A percentile compares a stretch with the other conserved stretches of the same genome.
Conservation (phyloP, 2,329 filamentous ascomycete species). For the Cordyceps sp. region DNA sequence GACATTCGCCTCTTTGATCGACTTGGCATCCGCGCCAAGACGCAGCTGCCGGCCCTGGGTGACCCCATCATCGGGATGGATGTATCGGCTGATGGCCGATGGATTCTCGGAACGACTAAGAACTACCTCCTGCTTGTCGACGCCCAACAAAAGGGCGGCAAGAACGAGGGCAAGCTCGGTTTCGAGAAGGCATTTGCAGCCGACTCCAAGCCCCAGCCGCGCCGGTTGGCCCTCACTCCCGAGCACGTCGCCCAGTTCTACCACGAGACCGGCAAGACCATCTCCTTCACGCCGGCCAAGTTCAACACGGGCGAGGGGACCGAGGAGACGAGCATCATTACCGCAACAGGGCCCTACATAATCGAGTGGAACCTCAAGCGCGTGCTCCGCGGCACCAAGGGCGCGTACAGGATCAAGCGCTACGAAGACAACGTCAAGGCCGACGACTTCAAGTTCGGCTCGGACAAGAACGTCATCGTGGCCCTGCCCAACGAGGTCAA, state of each 20-base stretch:
- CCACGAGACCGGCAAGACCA: slow-evolving; percentile 76
- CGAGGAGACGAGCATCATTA: slow-evolving; percentile 87
- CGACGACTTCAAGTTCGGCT: slow-evolving; percentile 95
- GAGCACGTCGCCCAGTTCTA: slow-evolving; percentile 94
- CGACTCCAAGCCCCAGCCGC: slow-evolving; percentile 83
- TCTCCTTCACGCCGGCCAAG: slow-evolving; percentile 78
- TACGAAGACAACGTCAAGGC: slow-evolving; percentile 93
- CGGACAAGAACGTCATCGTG: slow-evolving; percentile 95
- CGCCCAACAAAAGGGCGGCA: slow-evolving; percentile 75
- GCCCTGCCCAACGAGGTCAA: slow-evolving; percentile 94
- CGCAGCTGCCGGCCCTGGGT: slow-evolving; percentile 84
- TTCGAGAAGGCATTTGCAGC: slow-evolving; percentile 90
- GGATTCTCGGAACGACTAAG: slow-evolving; percentile 84
- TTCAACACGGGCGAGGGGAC: slow-evolving; percentile 80
- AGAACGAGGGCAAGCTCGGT: slow-evolving; percentile 95
- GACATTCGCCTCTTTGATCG: slow-evolving; percentile 95
- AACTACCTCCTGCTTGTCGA: slow-evolving; percentile 94
- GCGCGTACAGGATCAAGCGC: slow-evolving; percentile 91
- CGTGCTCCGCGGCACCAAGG: slow-evolving; percentile 62
- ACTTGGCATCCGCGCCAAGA: slow-evolving; percentile 93
- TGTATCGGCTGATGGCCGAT: slow-evolving; percentile 86
- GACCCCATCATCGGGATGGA: slow-evolving; percentile 92
- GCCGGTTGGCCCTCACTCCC: slow-evolving; percentile 74
- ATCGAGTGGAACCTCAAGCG: slow-evolving; percentile 94
- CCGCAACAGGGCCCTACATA: slow-evolving; percentile 90